phyloP scores from a whole-genome alignment of 495 filamentous ascomycete species.

The Lophiostoma macrostomum region DNA sequence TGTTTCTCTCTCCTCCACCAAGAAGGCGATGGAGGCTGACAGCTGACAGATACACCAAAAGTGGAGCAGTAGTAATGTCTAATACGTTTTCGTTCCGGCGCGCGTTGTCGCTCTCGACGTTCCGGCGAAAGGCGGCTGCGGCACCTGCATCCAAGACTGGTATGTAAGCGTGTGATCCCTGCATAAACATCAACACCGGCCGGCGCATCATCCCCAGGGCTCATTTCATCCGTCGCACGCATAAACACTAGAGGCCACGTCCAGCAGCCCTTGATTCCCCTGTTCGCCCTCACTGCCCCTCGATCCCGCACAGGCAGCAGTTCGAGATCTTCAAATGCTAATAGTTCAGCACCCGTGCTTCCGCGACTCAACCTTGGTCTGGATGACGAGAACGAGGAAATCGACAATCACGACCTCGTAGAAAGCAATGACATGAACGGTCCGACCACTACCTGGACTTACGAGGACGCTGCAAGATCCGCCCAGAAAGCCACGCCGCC shows the following conservation, averaged over 20 bases:
- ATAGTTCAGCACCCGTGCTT: constrained; percentile 1
- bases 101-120: neutral
- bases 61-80: too few relatives aligned
- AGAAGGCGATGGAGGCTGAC: neutral
- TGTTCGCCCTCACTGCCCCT: neutral
- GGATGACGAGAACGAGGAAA: neutral
- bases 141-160: neutral
- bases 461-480: constrained; percentile 2
- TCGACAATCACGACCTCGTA: neutral
- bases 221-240: neutral
- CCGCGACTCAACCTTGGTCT: neutral
- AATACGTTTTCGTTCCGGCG: neutral
- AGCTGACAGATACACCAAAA: too few relatives aligned
- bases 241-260: constrained; percentile 4
- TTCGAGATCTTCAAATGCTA: neutral
- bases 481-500: neutral
- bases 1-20: too few relatives aligned
- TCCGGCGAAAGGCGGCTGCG: neutral
- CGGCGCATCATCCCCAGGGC: constrained; percentile 8
- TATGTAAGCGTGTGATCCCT: neutral
- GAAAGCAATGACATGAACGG: constrained; percentile 19
- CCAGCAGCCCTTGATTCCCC: neutral
- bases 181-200: neutral
- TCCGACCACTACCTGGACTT: neutral
- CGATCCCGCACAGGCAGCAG: neutral